Conservation (phyloP, 352 stramenopile genomes). For the Pythium dissimile region DNA sequence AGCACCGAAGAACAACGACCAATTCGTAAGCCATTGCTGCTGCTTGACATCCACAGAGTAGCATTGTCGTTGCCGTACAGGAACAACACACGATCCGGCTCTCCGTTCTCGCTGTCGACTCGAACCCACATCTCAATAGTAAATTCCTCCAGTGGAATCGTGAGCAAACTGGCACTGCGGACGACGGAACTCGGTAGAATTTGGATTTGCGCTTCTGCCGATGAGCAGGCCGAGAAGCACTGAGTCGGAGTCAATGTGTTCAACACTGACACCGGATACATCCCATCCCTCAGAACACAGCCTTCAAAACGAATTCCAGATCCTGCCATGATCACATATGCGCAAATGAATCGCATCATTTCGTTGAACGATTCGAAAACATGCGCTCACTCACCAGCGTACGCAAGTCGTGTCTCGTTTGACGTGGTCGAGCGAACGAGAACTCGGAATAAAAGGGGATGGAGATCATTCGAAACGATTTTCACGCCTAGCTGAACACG, state of each 20-base stretch:
- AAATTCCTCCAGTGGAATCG: conserved; percentile 17
- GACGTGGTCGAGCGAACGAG: conserved; percentile 10
- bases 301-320: conserved; percentile 30
- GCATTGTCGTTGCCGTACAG: conserved; percentile 24
- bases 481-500: conserved; percentile 31
- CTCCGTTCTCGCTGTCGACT: not conserved
- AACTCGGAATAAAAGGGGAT: conserved; percentile 31
- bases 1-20: conserved; percentile 29
- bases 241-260: not conserved
- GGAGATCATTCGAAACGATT: not conserved
- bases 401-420: conserved; percentile 15
- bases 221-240: conserved; percentile 1
- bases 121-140: conserved; percentile 43
- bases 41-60: conserved; percentile 15
- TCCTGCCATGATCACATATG: conserved; percentile 19
- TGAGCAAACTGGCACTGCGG: conserved; percentile 26
- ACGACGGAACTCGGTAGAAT: conserved; percentile 26
- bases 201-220: conserved; percentile 24
- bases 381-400: conserved; percentile 43
- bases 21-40: conserved; percentile 21
- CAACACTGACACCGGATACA: not conserved
- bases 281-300: conserved; percentile 21
- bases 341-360: not conserved
- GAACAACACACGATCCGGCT: conserved; percentile 27
- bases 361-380: no score